These are phyloP conservation scores for Ogataea sp. DNA, from an alignment of 805 yeast genomes.

Conservation along the genomic window DNA sequence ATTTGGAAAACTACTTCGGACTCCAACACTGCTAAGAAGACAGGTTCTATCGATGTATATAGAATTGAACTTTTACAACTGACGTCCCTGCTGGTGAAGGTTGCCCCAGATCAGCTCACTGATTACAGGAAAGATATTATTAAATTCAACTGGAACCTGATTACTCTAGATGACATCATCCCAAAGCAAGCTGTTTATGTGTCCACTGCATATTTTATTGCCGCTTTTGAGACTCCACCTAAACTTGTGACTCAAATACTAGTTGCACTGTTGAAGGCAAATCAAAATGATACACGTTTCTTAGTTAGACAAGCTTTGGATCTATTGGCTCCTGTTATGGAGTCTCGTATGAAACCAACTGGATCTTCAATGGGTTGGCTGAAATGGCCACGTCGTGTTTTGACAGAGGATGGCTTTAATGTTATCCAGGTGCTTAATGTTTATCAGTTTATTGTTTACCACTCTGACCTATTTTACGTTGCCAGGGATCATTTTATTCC, in stretches of 20 bases:
- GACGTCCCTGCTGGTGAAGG: constrained; percentile 67
- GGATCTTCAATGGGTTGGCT: constrained; percentile 67
- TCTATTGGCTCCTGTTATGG: constrained; percentile 79
- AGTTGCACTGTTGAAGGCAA: constrained; percentile 79
- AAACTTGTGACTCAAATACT: constrained; percentile 87
- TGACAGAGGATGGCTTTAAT: constrained; percentile 83
- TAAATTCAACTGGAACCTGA: constrained; percentile 90
- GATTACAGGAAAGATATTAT: constrained; percentile 76
- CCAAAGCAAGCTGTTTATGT: constrained; percentile 92
- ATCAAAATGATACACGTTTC: constrained; percentile 75
- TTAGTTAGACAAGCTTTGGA: constrained; percentile 85
- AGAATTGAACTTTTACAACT: constrained; percentile 74
- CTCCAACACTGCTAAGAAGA: constrained; percentile 39
- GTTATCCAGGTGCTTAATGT: constrained; percentile 81
- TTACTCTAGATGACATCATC: constrained; percentile 79
- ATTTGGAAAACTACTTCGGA: constrained; percentile 69
- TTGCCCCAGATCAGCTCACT: constrained; percentile 50
- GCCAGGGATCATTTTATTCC: constrained; percentile 87
- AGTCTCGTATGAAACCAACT: constrained; percentile 47
- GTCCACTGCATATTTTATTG: constrained; percentile 76
- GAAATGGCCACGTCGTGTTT: constrained; percentile 88
- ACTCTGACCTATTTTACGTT: constrained; percentile 74
- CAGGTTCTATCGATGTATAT: constrained; percentile 67
- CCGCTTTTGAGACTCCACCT: constrained; percentile 81
- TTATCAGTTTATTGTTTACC: constrained; percentile 81